Evolutionary conservation across 2,329 filamentous ascomycete genomes (phyloP), one percentile per base, ranked within the genome.

Genomic region (Aureobasidium sp.): DNA sequence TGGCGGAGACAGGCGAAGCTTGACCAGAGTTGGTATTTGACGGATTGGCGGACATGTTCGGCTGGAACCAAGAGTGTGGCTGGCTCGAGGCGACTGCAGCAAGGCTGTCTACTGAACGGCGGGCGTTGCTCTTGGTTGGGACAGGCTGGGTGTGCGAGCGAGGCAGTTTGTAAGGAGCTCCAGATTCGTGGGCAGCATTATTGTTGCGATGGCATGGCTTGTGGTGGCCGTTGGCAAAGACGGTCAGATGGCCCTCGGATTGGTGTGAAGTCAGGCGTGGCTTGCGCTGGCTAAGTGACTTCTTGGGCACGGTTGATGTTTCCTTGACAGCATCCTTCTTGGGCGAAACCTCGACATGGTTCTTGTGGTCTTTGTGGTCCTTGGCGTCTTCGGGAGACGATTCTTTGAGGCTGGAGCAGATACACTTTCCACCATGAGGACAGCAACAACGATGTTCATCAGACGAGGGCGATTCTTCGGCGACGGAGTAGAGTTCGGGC

Each of bases 171-270:
- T 87, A 87, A 1, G 85, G 85, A 66, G 82, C 75, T 63, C 84
- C 84, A 62, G 80, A 84, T 64, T 85, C 82, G 69, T 86, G 84
- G 63, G 83, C 83, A 65, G 82, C 79, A 71, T 85, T 82, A 73
- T 87, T 86, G 73, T 84, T 83, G 67, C 84, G 83, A 69, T 87
- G 84, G 56, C 80, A 82, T 12, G 84, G 84, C 74, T 85, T 85
- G 74, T 86, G 84, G 67, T 86, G 84, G 63, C 84, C 84, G 68
- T 86, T 85, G 25, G 82, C 78, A 70, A 86, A 86, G 63, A 85
- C 77, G 20, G 82, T 86, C 68, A 86, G 73, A 34, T 80, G 81
- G 63, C 79, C 80, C 58, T 87, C 84, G 27, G 83, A 85, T 67
- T 82, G 83, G 62, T 80, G 80, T 51, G 80, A 77, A 45, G 80